A percentile compares a stretch with the other conserved stretches of the same genome.
phyloP scores from a whole-genome alignment of 805 yeast species.

The Cyberlindnera subsufficiens region DNA sequence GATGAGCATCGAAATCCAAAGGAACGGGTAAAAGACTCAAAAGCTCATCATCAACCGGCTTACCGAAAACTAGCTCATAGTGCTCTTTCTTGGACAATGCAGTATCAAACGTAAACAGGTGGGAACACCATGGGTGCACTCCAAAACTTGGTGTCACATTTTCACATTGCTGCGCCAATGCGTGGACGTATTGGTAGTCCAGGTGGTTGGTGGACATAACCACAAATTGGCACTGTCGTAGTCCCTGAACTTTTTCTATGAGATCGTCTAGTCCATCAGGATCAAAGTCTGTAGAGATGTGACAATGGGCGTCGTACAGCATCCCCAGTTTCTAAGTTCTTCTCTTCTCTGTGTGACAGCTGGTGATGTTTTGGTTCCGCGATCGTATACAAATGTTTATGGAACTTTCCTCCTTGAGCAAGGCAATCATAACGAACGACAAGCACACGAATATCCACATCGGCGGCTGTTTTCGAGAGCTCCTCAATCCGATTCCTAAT shows the following conservation, averaged over 20 bases:
- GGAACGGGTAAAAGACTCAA: conserved; percentile 59
- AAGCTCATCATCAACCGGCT: conserved; percentile 31
- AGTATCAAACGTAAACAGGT: conserved; percentile 39
- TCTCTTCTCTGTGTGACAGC: neutral
- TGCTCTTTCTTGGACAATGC: conserved; percentile 39
- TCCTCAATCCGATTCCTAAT: no score
- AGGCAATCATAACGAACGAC: no score
- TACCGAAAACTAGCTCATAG: conserved; percentile 44
- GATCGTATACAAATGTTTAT: no score
- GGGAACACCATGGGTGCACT: conserved; percentile 90
- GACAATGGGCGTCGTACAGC: conserved; percentile 32
- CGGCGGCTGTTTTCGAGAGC: no score
- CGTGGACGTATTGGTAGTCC: conserved; percentile 27
- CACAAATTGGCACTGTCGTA: conserved; percentile 4
- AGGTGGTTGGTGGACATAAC: conserved; percentile 45
- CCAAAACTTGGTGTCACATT: conserved; percentile 50
- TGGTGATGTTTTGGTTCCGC: no score
- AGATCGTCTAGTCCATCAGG: neutral
- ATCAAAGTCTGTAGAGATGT: conserved; percentile 19
- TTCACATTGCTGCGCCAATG: conserved; percentile 16
- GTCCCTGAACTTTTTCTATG: conserved; percentile 1
- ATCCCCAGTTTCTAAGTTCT: conserved; percentile 3
- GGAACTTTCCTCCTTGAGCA: no score
- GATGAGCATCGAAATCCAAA: conserved; percentile 29
- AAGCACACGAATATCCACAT: no score